These are phyloP conservation scores for Paxillus involutus DNA, from an alignment of 768 basidiomycete species.

Conservation along the genomic window DNA sequence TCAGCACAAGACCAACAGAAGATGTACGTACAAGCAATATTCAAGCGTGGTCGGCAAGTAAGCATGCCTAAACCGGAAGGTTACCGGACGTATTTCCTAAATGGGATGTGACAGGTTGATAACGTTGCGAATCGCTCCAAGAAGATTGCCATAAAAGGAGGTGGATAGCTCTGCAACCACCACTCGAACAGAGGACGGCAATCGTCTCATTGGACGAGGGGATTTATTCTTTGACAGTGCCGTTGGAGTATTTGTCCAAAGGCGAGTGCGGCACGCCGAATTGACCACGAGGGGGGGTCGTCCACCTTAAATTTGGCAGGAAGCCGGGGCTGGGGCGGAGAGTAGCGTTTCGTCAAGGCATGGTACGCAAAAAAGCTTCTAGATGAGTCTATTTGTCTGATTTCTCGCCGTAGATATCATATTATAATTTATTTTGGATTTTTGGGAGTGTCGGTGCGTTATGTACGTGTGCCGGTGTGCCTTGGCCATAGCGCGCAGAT, in stretches of 20 bases:
- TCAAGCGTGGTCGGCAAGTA: too few relatives aligned
- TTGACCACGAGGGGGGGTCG: not conserved
- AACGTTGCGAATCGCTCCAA: slow-evolving; percentile 1
- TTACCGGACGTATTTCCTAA: not conserved
- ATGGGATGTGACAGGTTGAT: not conserved
- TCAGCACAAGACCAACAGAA: too few relatives aligned
- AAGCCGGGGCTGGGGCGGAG: not conserved
- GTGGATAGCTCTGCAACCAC: not conserved
- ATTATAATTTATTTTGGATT: not conserved
- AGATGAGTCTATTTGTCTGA: not conserved
- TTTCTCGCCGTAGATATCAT: not conserved
- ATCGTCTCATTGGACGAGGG: not conserved
- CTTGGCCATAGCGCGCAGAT: not conserved
- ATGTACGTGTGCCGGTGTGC: not conserved
- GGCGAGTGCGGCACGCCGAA: not conserved
- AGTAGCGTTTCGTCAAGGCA: not conserved
- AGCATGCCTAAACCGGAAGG: too few relatives aligned
- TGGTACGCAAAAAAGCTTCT: not conserved
- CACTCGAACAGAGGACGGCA: not conserved
- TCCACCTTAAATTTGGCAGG: slow-evolving; percentile 3
- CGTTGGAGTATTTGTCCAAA: not conserved
- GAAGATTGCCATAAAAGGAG: slow-evolving; percentile 3
- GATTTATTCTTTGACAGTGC: not conserved
- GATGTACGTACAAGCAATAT: too few relatives aligned
- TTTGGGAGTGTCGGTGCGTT: not conserved